A percentile compares a stretch with the other conserved stretches of the same genome.
phyloP scores from a whole-genome alignment of 768 basidiomycete species.

The Gymnopilus junonius region DNA sequence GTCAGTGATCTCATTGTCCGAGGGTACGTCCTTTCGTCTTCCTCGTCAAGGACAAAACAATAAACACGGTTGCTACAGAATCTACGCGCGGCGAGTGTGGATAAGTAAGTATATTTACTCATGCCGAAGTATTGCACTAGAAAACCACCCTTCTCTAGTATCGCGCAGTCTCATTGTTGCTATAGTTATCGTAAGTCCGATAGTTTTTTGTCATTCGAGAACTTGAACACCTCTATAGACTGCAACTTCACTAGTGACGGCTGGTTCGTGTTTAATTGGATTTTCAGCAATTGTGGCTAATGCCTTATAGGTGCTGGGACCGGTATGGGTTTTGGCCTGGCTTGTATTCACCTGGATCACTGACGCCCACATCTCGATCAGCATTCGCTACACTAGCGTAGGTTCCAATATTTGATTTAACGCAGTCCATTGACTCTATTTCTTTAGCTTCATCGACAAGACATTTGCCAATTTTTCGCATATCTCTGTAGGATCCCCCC shows the following conservation, averaged over 20 bases:
- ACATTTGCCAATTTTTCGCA: conserved; percentile 30
- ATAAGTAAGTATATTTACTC: background rate
- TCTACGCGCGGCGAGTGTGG: conserved; percentile 21
- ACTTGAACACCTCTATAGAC: background rate
- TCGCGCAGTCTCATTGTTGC: background rate
- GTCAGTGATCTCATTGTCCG: conserved; percentile 35
- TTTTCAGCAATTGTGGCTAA: background rate
- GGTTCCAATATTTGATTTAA: conserved; percentile 7
- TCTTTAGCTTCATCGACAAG: conserved; percentile 24
- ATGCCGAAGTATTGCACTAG: background rate
- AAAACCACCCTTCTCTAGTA: background rate
- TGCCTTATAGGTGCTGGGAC: conserved; percentile 6
- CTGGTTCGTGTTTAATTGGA: background rate
- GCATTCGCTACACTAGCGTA: conserved; percentile 35
- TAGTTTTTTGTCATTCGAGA: background rate
- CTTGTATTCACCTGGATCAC: background rate
- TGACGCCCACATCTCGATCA: conserved; percentile 1
- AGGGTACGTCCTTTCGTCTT: conserved; percentile 23
- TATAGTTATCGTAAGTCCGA: background rate
- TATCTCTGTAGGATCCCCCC: conserved; percentile 30
- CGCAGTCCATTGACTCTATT: background rate
- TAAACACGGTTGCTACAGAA: conserved; percentile 6
- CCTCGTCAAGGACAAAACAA: background rate
- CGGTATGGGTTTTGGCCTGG: background rate
- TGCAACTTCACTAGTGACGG: background rate